Evolutionary conservation across 179 eudicot species (phyloP).

Genomic region (Beta corolliflora): DNA sequence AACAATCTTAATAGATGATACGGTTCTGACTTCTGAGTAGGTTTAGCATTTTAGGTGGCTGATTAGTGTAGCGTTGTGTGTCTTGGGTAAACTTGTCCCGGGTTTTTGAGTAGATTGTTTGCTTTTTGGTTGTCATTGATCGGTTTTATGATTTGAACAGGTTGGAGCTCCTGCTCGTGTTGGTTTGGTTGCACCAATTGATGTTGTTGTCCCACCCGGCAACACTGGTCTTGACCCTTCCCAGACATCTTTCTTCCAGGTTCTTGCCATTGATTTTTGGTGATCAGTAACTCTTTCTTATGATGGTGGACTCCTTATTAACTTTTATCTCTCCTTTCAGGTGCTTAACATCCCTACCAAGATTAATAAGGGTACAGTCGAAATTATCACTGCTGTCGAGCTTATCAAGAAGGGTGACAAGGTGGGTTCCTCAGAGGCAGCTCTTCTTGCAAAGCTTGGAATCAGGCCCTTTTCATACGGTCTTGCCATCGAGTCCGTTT

Average conservation of each 20-base stretch:
- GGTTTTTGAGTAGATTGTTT: neutral
- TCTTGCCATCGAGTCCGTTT: slow-evolving; percentile 54
- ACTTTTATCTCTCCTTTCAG: slow-evolving; percentile 26
- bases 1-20: no score
- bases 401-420: slow-evolving; percentile 84
- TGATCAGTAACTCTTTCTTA: neutral
- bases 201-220: slow-evolving; percentile 93
- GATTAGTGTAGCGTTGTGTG: neutral
- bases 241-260: slow-evolving; percentile 98
- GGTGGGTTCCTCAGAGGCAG: slow-evolving; percentile 94
- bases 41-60: no score
- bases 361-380: slow-evolving; percentile 95
- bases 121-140: neutral
- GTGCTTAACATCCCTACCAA: slow-evolving; percentile 92
- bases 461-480: slow-evolving; percentile 92
- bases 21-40: no score
- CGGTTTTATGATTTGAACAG: slow-evolving; percentile 29
- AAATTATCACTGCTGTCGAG: slow-evolving; percentile 87
- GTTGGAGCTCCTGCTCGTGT: slow-evolving; percentile 99
- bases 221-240: slow-evolving; percentile 97
- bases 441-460: slow-evolving; percentile 82
- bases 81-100: neutral
- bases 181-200: slow-evolving; percentile 85
- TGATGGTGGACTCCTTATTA: neutral
- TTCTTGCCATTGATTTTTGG: slow-evolving; percentile 11